Evolutionary conservation across 2,329 filamentous ascomycete species (phyloP).

Genomic region (Phaeosphaeria sp.): DNA sequence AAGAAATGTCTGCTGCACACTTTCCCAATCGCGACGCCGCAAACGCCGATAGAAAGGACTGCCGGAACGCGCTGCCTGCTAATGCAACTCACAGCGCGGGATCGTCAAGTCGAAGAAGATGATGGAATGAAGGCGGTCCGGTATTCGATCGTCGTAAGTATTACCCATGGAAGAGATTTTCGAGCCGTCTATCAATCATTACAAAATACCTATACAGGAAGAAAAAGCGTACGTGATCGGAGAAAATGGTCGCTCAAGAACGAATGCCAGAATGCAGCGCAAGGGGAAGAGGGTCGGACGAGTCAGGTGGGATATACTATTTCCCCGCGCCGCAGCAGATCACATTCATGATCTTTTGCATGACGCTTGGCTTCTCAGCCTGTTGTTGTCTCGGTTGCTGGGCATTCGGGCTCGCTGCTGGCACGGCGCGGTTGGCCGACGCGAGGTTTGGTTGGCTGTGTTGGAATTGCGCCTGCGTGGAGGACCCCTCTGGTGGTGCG

Average conservation of each 20-base stretch:
- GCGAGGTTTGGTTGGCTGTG: constrained; percentile 86
- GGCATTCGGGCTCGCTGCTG: constrained; percentile 50
- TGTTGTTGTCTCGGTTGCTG: constrained; percentile 66
- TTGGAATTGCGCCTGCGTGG: constrained; percentile 95
- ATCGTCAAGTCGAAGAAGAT: constrained; percentile 30
- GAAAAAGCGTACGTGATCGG: constrained; percentile 32
- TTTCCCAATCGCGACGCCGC: constrained; percentile 31
- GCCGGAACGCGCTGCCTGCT: constrained; percentile 25
- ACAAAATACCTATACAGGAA: constrained; percentile 51
- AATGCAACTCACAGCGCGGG: constrained; percentile 25
- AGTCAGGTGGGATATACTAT: constrained; percentile 27
- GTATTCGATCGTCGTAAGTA: constrained; percentile 40
- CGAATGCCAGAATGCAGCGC: constrained; percentile 44
- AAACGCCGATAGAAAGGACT: constrained; percentile 35
- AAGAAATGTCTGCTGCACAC: constrained; percentile 30
- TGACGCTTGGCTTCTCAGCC: constrained; percentile 71
- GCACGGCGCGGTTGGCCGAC: constrained; percentile 68
- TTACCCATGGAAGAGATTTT: constrained; percentile 45
- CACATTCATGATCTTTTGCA: constrained; percentile 91
- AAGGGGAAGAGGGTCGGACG: constrained; percentile 28
- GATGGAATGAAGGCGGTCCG: constrained; percentile 37
- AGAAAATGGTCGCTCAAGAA: constrained; percentile 40
- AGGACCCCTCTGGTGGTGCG: constrained; percentile 78
- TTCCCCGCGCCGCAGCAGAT: constrained; percentile 74
- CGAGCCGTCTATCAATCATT: constrained; percentile 50